Evolutionary conservation across 2,329 filamentous ascomycete species (phyloP).

Genomic region (Trichoderma polysporum): DNA sequence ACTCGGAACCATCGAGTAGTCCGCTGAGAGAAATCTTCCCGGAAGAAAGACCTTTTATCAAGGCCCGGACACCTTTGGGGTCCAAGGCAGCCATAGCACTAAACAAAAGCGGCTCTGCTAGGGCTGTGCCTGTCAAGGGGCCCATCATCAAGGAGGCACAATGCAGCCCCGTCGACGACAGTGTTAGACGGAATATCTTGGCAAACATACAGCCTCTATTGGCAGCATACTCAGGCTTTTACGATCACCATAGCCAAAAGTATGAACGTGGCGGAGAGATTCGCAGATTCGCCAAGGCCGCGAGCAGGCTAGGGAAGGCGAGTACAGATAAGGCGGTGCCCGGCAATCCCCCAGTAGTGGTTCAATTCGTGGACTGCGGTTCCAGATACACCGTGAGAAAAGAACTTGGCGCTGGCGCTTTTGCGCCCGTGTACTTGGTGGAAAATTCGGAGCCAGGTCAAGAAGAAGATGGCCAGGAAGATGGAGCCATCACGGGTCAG

Average conservation of each 20-base stretch:
- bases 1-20: slow-evolving; percentile 59
- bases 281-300: slow-evolving; percentile 73
- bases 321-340: slow-evolving; percentile 62
- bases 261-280: slow-evolving; percentile 73
- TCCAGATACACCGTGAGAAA: slow-evolving; percentile 75
- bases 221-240: slow-evolving; percentile 73
- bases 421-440: slow-evolving; percentile 90
- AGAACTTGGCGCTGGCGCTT: slow-evolving; percentile 89
- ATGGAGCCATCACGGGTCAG: slow-evolving; percentile 58
- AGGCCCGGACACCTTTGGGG: slow-evolving; percentile 51
- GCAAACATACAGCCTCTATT: slow-evolving; percentile 71
- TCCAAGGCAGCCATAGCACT: slow-evolving; percentile 40
- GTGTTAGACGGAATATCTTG: slow-evolving; percentile 72
- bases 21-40: slow-evolving; percentile 68
- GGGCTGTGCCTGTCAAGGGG: slow-evolving; percentile 54
- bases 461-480: slow-evolving; percentile 46
- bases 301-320: slow-evolving; percentile 55
- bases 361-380: slow-evolving; percentile 65
- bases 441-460: slow-evolving; percentile 64
- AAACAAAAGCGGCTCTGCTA: slow-evolving; percentile 36
- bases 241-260: slow-evolving; percentile 64
- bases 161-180: slow-evolving; percentile 87
- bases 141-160: slow-evolving; percentile 78
- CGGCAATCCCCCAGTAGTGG: slow-evolving; percentile 56
- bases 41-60: slow-evolving; percentile 47